A percentile compares a stretch with the other conserved stretches of the same genome.
Evolutionary conservation across 306 rosid species (phyloP).

Genomic region (Cucurbita argyrosperma): DNA sequence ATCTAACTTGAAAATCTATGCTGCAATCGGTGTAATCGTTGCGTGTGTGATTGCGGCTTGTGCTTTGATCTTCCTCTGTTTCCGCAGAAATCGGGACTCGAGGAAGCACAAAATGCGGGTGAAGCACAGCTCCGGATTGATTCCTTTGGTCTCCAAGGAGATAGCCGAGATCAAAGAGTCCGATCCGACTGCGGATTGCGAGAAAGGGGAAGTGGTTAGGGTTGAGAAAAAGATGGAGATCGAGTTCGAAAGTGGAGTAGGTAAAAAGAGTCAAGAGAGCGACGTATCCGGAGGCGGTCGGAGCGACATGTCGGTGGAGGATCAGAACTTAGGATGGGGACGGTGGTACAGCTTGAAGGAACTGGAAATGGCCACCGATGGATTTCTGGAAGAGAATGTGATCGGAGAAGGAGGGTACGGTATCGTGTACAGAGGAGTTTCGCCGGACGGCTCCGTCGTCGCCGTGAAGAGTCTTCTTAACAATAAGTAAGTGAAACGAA

Average conservation of each 20-base stretch:
- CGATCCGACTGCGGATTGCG: conserved; percentile 21
- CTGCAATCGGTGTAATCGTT: conserved; percentile 27
- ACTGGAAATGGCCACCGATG: conserved; percentile 61
- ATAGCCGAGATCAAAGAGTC: conserved; percentile 42
- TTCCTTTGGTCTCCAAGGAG: conserved; percentile 70
- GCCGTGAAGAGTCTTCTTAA: conserved; percentile 94
- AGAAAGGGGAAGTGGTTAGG: conserved; percentile 10
- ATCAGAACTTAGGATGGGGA: conserved; percentile 80
- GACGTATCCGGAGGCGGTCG: conserved; percentile 34
- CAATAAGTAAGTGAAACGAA: conserved; percentile 51
- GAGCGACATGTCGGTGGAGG: conserved; percentile 32
- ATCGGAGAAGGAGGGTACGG: conserved; percentile 98
- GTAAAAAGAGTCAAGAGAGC: conserved; percentile 23
- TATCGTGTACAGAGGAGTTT: conserved; percentile 58
- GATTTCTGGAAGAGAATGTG: conserved; percentile 50
- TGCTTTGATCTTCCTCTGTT: conserved; percentile 37
- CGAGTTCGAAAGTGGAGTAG: conserved; percentile 15
- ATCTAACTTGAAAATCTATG: conserved; percentile 34
- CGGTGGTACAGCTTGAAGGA: conserved; percentile 75
- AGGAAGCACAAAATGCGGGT: conserved; percentile 23
- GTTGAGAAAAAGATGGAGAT: conserved; percentile 22
- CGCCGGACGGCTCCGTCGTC: conserved; percentile 59
- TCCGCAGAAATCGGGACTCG: conserved; percentile 23
- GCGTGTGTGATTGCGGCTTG: conserved; percentile 17
- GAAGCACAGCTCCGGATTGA: conserved; percentile 69